Conservation (phyloP, 805 yeast species). For the Ogataea neopini region DNA sequence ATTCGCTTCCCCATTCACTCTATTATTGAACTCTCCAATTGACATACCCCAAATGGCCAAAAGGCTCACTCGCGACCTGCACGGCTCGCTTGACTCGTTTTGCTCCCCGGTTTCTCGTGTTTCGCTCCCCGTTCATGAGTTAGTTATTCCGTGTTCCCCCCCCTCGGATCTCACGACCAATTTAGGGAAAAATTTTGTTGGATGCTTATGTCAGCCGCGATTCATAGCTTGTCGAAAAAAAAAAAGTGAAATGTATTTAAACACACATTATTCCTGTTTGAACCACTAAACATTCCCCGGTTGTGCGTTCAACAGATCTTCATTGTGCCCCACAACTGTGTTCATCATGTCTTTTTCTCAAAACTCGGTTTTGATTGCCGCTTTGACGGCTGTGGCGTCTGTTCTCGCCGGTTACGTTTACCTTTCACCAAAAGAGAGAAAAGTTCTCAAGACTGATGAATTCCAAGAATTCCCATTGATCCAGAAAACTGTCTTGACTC, state of each 20-base stretch:
- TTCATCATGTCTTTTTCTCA: conserved; percentile 12
- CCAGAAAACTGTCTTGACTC: conserved; percentile 71
- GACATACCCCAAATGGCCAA: too few relatives aligned
- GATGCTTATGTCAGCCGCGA: conserved; percentile 5
- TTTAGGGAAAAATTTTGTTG: conserved; percentile 10
- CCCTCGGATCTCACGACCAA: conserved; percentile 11
- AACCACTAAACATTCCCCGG: not conserved
- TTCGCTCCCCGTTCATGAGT: not conserved
- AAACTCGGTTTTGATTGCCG: conserved; percentile 18
- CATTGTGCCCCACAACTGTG: not conserved
- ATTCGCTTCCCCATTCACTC: too few relatives aligned
- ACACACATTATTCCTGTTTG: too few relatives aligned
- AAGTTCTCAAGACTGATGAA: conserved; percentile 62
- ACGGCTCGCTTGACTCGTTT: too few relatives aligned
- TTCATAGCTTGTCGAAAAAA: not conserved
- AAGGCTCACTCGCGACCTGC: too few relatives aligned
- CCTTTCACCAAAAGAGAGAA: conserved; percentile 32
- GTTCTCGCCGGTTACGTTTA: conserved; percentile 21
- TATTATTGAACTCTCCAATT: too few relatives aligned
- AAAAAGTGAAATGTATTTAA: not conserved
- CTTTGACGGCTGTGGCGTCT: conserved; percentile 26
- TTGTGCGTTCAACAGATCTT: not conserved
- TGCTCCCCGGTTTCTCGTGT: not conserved
- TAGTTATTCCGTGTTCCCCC: too few relatives aligned
- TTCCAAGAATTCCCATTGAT: conserved; percentile 80